Conservation (phyloP, 2,329 filamentous ascomycete genomes). For the Geosmithia morbida region DNA sequence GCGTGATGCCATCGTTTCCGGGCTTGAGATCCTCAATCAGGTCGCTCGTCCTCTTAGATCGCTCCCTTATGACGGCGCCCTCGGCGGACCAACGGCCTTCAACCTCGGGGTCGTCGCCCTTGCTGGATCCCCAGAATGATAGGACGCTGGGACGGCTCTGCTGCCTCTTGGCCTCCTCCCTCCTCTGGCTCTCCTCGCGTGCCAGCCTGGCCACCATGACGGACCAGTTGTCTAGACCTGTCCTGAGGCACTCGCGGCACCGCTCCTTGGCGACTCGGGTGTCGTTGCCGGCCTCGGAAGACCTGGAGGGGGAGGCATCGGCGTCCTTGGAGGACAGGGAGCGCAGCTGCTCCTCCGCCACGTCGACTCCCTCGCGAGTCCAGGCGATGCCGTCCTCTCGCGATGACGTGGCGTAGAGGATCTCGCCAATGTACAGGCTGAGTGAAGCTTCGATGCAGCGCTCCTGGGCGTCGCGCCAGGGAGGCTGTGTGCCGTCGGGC, state of each 20-base stretch:
- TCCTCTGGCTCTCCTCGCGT: slow-evolving; percentile 24
- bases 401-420: slow-evolving; percentile 54
- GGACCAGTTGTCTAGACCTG: slow-evolving; percentile 70
- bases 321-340: slow-evolving; percentile 10
- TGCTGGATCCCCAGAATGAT: slow-evolving; percentile 16
- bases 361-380: slow-evolving; percentile 77
- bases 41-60: slow-evolving; percentile 33
- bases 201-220: slow-evolving; percentile 60
- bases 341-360: slow-evolving; percentile 56
- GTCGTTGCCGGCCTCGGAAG: background rate
- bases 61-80: slow-evolving; percentile 36
- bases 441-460: slow-evolving; percentile 75
- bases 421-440: slow-evolving; percentile 86
- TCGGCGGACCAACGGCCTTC: slow-evolving; percentile 39
- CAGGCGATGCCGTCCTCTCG: slow-evolving; percentile 66
- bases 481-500: slow-evolving; percentile 52
- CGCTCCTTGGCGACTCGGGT: slow-evolving; percentile 25
- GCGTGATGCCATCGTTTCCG: slow-evolving; percentile 16
- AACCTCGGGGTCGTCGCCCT: slow-evolving; percentile 12
- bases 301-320: background rate
- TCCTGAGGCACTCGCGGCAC: slow-evolving; percentile 64
- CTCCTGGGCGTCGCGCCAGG: slow-evolving; percentile 48
- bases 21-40: slow-evolving; percentile 33
- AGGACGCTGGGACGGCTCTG: slow-evolving; percentile 12
- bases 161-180: slow-evolving; percentile 9